Conservation (phyloP, 2,329 filamentous ascomycete species). For the Oidium heveae region DNA sequence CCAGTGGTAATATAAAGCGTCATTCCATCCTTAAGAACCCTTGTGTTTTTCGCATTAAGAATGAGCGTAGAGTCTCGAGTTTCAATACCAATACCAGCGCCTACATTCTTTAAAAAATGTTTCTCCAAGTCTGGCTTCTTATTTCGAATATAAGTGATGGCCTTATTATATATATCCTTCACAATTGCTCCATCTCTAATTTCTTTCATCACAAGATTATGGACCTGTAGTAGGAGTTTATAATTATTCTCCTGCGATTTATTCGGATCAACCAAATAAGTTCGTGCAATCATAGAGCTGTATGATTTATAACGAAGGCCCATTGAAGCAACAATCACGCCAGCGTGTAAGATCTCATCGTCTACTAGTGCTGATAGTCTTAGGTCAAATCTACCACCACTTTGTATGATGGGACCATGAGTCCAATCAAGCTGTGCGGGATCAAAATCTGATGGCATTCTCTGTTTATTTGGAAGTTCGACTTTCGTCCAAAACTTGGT, state of each 20-base stretch:
- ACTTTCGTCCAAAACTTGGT: conserved; percentile 75
- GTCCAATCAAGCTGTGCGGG: conserved; percentile 81
- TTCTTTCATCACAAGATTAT: conserved; percentile 75
- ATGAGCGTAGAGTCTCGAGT: conserved; percentile 61
- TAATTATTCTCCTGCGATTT: conserved; percentile 90
- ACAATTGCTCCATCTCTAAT: conserved; percentile 64
- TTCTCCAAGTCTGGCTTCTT: conserved; percentile 93
- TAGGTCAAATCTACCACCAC: conserved; percentile 83
- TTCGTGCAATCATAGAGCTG: conserved; percentile 73
- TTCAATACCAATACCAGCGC: conserved; percentile 81
- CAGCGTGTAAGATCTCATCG: conserved; percentile 61
- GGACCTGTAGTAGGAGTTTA: conserved; percentile 61
- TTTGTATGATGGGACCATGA: conserved; percentile 73
- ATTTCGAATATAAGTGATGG: conserved; percentile 49
- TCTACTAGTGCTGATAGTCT: conserved; percentile 58
- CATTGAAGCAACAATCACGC: conserved; percentile 79
- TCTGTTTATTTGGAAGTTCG: conserved; percentile 41
- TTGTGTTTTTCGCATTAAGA: conserved; percentile 64
- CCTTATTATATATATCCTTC: conserved; percentile 84
- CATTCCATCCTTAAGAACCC: conserved; percentile 84
- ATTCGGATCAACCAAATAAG: conserved; percentile 90
- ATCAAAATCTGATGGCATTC: conserved; percentile 71
- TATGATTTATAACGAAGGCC: conserved; percentile 92
- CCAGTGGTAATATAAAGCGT: conserved; percentile 78
- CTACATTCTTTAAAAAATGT: conserved; percentile 80